phyloP scores from a whole-genome alignment of 257 asterid genomes.

The Przewalskia tangutica region DNA sequence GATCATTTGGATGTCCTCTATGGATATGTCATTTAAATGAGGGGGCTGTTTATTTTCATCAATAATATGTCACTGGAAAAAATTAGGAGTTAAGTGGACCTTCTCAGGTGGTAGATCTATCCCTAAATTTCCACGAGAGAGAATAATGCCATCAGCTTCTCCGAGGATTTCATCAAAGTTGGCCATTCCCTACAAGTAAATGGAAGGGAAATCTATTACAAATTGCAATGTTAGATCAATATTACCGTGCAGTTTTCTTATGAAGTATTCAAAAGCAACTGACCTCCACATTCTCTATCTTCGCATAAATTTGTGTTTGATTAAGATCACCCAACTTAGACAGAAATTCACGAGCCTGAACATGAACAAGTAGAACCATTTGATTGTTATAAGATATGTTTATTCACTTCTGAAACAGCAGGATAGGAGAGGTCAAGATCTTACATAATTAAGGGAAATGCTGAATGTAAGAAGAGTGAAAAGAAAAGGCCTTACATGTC shows the following conservation, averaged over 20 bases:
- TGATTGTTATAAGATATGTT: neutral
- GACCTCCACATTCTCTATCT: slow-evolving; percentile 91
- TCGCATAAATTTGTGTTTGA: slow-evolving; percentile 73
- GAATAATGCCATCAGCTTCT: slow-evolving; percentile 21
- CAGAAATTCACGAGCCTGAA: slow-evolving; percentile 82
- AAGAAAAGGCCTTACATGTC: slow-evolving; percentile 37
- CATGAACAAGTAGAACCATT: neutral
- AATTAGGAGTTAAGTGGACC: slow-evolving; percentile 26
- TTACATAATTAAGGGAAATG: neutral
- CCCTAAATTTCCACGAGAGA: slow-evolving; percentile 95
- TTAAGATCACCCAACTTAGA: slow-evolving; percentile 57
- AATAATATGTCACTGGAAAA: neutral
- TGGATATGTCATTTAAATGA: neutral
- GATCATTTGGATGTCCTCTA: neutral
- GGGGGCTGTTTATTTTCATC: neutral
- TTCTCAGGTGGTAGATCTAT: slow-evolving; percentile 97
- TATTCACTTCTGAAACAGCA: neutral
- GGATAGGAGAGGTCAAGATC: neutral
- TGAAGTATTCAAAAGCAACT: slow-evolving; percentile 4
- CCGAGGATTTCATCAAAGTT: slow-evolving; percentile 87
- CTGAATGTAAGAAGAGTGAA: neutral
- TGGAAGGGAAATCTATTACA: slow-evolving; percentile 1
- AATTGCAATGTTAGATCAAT: neutral
- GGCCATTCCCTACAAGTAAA: slow-evolving; percentile 58
- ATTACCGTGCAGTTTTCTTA: neutral